Evolutionary conservation across 139 green algal species (phyloP), one percentile per base, ranked within the genome.

Genomic region (Chlamydomonas schloesseri): DNA sequence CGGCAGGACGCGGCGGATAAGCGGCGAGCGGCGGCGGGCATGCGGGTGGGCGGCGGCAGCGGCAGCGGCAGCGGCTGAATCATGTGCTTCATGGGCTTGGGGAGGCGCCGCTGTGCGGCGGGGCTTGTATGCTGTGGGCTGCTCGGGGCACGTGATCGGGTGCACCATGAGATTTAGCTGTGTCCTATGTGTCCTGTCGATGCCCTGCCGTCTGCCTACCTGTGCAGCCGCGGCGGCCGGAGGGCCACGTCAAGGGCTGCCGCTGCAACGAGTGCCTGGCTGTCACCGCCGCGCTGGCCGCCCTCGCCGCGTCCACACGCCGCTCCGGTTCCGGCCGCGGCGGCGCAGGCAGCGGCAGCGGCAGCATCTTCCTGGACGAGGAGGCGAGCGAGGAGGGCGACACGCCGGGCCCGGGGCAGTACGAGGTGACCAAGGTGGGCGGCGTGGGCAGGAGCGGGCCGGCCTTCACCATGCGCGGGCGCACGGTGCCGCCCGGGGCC

Each of bases 401-500:
- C n/a, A n/a, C 33, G 47, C 80, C 80, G 10, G 80, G 80, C 0
- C 80, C 80, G 1, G 80, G 80, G 24, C 80, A 86, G 80, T 86
- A 86, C 68, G 68, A 86, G 17, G 80, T 78, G 31, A 33, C n/a
- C 29, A 31, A 29, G 26, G 28, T 47, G 31, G 80, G 50, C 21
- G 36, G 46, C 26, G 29, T 76, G 31, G 67, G 67, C 0, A 68
- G 68, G 50, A 86, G 65, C 65, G 87, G 87, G 2, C 87, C 87
- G 10, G 72, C 87, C 46, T 90, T 85, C 73, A 90, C 87, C 36
- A 88, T 90, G n/a, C 71, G 87, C 29, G 73, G 80, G 53, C 81
- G 79, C 55, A 86, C 50, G 1, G 58, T 33, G 26, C 31, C 71
- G 26, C 37, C 69, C 5, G 71, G 53, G 18, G 68, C 65, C 11